phyloP scores from a whole-genome alignment of 1,284 basidiomycete species.

The Porogramme epimiltina region DNA sequence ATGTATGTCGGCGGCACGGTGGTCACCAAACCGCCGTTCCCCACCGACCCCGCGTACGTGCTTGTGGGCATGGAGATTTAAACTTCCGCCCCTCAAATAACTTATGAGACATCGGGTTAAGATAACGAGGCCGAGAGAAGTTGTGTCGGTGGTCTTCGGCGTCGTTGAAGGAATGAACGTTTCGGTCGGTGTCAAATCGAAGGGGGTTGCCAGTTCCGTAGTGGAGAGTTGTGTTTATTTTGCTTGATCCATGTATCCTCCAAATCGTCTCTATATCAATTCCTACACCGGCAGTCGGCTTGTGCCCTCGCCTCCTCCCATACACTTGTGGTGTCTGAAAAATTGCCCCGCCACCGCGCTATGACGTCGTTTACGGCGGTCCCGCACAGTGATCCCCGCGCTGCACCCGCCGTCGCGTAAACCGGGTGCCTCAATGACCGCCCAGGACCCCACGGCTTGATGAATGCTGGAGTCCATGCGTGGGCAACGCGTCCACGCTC shows the following conservation, averaged over 20 bases:
- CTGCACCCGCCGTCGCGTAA: not conserved
- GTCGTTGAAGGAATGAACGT: conserved; percentile 1
- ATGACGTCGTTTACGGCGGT: not conserved
- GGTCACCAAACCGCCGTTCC: conserved; percentile 74
- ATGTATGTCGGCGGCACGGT: conserved; percentile 84
- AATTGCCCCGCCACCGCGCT: not conserved
- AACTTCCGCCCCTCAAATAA: not conserved
- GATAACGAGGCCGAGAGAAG: not conserved
- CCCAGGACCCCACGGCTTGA: not conserved
- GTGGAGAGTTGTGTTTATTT: conserved; percentile 10
- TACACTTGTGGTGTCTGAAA: too few species aligned
- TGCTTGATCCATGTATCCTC: not conserved
- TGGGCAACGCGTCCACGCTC: not conserved
- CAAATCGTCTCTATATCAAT: too few species aligned
- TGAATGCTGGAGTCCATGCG: not conserved
- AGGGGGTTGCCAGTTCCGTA: not conserved
- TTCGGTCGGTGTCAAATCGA: not conserved
- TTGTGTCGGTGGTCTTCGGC: conserved; percentile 9
- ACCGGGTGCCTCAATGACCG: not conserved
- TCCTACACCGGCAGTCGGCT: too few species aligned
- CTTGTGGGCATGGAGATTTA: conserved; percentile 79
- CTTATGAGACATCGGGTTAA: not conserved
- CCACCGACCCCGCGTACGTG: conserved; percentile 68
- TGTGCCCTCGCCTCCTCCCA: too few species aligned
- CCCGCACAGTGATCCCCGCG: not conserved